These are phyloP conservation scores for Rhodotorula graminis DNA, from an alignment of 768 basidiomycete species.

Conservation along the genomic window DNA sequence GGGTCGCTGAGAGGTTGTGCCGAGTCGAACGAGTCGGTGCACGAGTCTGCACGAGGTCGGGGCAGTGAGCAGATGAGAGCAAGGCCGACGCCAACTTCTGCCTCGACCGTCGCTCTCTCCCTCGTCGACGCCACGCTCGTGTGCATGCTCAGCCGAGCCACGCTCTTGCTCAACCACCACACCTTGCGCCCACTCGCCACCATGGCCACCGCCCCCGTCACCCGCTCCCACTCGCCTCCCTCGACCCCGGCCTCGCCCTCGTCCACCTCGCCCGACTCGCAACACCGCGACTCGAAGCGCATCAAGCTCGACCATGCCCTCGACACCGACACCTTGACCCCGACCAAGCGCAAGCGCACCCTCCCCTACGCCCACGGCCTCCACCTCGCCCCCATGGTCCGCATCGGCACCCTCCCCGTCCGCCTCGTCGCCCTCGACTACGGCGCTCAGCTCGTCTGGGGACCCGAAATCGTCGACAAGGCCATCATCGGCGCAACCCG, in stretches of 20 bases:
- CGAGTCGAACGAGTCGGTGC: too few relatives aligned
- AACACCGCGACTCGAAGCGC: neutral
- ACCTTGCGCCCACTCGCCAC: neutral
- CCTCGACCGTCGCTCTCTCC: too few relatives aligned
- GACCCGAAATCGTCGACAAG: constrained; percentile 92
- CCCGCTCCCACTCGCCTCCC: constrained; percentile 7
- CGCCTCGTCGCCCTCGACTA: constrained; percentile 63
- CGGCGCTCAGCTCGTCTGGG: constrained; percentile 75
- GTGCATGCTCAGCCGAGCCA: neutral
- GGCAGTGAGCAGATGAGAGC: too few relatives aligned
- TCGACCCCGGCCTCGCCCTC: too few relatives aligned
- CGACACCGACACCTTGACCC: neutral
- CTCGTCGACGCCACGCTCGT: too few relatives aligned
- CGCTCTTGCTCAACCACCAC: neutral
- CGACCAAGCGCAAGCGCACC: constrained; percentile 51
- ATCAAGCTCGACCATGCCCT: neutral
- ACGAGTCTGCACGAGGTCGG: too few relatives aligned
- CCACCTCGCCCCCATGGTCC: constrained; percentile 96
- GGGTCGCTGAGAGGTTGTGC: too few relatives aligned
- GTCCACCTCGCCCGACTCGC: neutral
- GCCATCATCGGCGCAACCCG: constrained; percentile 82
- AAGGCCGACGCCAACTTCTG: too few relatives aligned
- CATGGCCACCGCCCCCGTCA: neutral
- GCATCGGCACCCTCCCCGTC: constrained; percentile 35
- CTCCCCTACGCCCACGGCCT: constrained; percentile 79